Evolutionary conservation across 2,329 filamentous ascomycete genomes (phyloP).

Genomic region (Curvularia spicifera): DNA sequence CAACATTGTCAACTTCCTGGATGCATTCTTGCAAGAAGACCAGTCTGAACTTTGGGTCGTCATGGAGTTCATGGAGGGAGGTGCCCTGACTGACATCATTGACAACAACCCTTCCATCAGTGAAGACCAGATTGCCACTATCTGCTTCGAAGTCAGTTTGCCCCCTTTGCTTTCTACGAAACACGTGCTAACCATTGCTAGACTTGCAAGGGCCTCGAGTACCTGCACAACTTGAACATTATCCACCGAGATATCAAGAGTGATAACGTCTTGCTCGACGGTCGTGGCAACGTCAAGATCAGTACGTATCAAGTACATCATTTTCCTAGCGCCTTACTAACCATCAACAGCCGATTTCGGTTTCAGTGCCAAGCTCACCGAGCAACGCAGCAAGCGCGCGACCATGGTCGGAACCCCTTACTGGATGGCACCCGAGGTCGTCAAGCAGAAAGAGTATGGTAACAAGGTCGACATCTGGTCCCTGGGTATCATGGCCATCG

Average conservation of each 20-base stretch:
- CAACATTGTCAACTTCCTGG: constrained; percentile 99
- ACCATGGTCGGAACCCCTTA: constrained; percentile 99
- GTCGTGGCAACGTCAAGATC: constrained; percentile 95
- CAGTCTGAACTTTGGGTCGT: constrained; percentile 98
- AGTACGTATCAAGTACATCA: constrained; percentile 65
- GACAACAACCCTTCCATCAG: constrained; percentile 95
- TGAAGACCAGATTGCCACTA: constrained; percentile 97
- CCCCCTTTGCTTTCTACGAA: neutral
- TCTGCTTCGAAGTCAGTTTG: constrained; percentile 84
- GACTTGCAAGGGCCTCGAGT: constrained; percentile 94
- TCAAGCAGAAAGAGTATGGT: constrained; percentile 99
- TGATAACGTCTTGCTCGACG: constrained; percentile 95
- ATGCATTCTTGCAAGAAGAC: constrained; percentile 94
- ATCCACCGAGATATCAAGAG: constrained; percentile 99
- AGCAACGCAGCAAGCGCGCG: constrained; percentile 93
- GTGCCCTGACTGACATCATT: constrained; percentile 96
- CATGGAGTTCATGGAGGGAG: constrained; percentile 99
- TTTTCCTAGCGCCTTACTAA: constrained; percentile 10
- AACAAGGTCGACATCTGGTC: constrained; percentile 99
- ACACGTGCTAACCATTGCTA: constrained; percentile 53
- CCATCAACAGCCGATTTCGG: constrained; percentile 84
- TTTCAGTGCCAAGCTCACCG: constrained; percentile 97
- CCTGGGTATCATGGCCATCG: constrained; percentile 98
- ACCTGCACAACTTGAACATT: constrained; percentile 94
- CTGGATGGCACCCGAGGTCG: constrained; percentile 99